Evolutionary conservation across 768 basidiomycete genomes (phyloP).

Genomic region (Podaxis sp.): DNA sequence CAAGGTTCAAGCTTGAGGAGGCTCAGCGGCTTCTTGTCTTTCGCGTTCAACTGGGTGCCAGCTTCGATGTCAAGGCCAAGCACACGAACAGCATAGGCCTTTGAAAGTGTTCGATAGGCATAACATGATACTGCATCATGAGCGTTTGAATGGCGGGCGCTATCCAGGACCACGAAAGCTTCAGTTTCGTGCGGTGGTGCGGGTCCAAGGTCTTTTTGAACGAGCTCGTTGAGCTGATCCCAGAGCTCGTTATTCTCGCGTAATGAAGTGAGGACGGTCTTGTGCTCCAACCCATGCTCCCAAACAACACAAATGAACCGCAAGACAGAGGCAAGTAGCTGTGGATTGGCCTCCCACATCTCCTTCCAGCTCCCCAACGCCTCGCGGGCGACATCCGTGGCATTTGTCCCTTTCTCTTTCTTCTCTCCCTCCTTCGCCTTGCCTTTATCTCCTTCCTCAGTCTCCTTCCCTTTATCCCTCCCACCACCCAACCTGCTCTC

Average conservation of each 20-base stretch:
- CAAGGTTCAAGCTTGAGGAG: conserved; percentile 54
- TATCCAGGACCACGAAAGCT: conserved; percentile 47
- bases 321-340: conserved; percentile 70
- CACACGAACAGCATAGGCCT: conserved; percentile 74
- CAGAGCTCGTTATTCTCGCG: conserved; percentile 66
- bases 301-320: conserved; percentile 77
- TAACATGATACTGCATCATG: conserved; percentile 64
- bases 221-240: conserved; percentile 63
- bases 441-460: conserved; percentile 27
- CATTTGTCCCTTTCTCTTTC: conserved; percentile 46
- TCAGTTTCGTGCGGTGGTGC: conserved; percentile 65
- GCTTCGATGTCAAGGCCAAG: conserved; percentile 77
- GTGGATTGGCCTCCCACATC: conserved; percentile 76
- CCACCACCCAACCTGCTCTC: conserved; percentile 40
- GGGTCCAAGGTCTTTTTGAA: conserved; percentile 70
- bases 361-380: conserved; percentile 70
- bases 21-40: conserved; percentile 55
- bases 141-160: conserved; percentile 48
- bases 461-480: conserved; percentile 36
- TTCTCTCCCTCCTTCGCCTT: conserved; percentile 38
- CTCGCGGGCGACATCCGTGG: conserved; percentile 65
- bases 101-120: conserved; percentile 68
- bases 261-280: conserved; percentile 50
- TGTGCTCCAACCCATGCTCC: conserved; percentile 80
- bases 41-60: conserved; percentile 51